Base-by-base conservation (phyloP, 1,139 yeast species). In the Zygosaccharomyces sapae region DNA sequence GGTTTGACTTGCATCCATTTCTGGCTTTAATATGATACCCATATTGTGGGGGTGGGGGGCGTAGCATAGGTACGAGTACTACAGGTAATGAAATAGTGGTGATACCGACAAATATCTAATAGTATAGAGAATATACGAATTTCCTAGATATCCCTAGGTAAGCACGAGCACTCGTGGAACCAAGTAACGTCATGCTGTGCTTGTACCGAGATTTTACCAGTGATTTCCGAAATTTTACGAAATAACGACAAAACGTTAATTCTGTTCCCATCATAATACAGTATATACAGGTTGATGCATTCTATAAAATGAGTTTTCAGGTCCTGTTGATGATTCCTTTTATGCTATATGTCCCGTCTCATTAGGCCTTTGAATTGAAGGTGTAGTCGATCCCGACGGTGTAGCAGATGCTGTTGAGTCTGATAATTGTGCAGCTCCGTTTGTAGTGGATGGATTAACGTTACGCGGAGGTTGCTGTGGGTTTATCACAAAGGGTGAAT, bases 361-460 rank as follows among this genome's bases (percentile, higher is more conserved):
- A 31, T 31, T 31, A 12, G 34, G 10, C 7, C 34, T 31, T 31
- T 31, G 34, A 12, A 31, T 13, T 13, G 24, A 33, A 12, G 41
- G 38, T n/a, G 43, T 40, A 13, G 38, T 19, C 4, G 36, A 20
- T n/a, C 33, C 43, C 4, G 43, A 33, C 2, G 43, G 43, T 6
- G 38, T 31, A 7, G 30, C 37, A 3, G 43, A 33, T 2, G 43
- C 37, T 2, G 43, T 40, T 19, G 43, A 33, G 31, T 19, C 38
- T 20, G 36, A 31, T 24, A 36, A 5, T 19, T 19, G 19, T n/a
- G 37, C 30, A 24, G 29, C 37, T 12, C 38, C 43, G 25, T 20
- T 33, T 5, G 7, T 18, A 8, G 9, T 22, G 10, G n/a, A n/a
- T 8, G 16, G 8, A 22, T 4, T 20, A 33, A 19, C 18, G 12